A percentile compares a stretch with the other conserved stretches of the same genome.
Conservation (phyloP, 495 filamentous ascomycete species). For the Annulohypoxylon stygium region DNA sequence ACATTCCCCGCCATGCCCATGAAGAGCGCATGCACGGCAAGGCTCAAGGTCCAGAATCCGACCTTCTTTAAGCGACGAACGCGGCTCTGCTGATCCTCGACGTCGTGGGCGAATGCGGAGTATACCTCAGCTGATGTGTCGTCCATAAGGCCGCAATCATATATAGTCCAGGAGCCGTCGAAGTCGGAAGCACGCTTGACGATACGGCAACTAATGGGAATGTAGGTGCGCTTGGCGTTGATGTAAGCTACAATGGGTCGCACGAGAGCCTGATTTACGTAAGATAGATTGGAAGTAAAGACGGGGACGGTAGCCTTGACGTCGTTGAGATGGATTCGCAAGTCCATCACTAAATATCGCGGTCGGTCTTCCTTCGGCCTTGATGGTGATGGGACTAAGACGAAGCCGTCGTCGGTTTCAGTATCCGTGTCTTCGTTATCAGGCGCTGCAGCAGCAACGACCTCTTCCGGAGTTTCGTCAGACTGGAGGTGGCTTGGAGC, state of each 20-base stretch:
- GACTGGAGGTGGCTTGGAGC: constrained; percentile 35
- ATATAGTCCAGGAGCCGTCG: constrained; percentile 95
- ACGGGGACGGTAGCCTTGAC: constrained; percentile 91
- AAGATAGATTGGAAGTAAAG: constrained; percentile 88
- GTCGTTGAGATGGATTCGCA: constrained; percentile 91
- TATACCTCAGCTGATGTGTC: constrained; percentile 96
- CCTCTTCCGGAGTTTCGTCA: constrained; percentile 19
- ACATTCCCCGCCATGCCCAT: constrained; percentile 94
- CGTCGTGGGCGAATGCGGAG: constrained; percentile 88
- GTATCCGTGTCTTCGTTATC: neutral
- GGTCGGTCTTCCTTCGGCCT: constrained; percentile 62
- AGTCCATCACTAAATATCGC: constrained; percentile 87
- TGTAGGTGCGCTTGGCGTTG: constrained; percentile 91
- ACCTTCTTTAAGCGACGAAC: constrained; percentile 94
- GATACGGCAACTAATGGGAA: constrained; percentile 93
- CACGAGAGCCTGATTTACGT: constrained; percentile 94
- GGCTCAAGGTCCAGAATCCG: constrained; percentile 91
- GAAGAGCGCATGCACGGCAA: constrained; percentile 93
- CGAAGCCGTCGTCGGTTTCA: constrained; percentile 15
- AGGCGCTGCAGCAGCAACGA: constrained; percentile 18
- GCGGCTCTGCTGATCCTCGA: constrained; percentile 85
- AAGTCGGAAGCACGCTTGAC: constrained; percentile 90
- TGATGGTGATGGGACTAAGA: constrained; percentile 9
- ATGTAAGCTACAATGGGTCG: constrained; percentile 99
- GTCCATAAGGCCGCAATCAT: constrained; percentile 94